Conservation (phyloP, 139 green algal genomes). For the Limnomonas spitsbergensis region DNA sequence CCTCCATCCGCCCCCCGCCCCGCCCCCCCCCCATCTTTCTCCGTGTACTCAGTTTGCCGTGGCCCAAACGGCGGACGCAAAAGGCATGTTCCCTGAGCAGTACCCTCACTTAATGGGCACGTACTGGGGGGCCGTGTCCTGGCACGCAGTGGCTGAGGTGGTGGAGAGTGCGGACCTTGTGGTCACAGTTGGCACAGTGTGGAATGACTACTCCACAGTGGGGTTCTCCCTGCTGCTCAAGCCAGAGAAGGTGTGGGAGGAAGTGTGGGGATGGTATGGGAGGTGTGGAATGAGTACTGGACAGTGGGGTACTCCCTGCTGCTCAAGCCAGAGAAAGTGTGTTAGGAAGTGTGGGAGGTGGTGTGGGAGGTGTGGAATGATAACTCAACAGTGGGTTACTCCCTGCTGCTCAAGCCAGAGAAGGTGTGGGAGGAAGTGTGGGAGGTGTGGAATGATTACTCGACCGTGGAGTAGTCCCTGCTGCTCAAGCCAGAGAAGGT, state of each 20-base stretch:
- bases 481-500: no score
- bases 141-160: conserved; percentile 36
- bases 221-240: conserved; percentile 70
- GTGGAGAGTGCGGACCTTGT: conserved; percentile 62
- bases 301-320: no score
- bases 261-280: no score
- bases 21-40: not conserved
- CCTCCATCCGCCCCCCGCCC: not conserved
- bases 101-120: conserved; percentile 67
- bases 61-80: conserved; percentile 66
- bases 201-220: conserved; percentile 69
- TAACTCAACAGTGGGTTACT: no score
- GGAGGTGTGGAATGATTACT: no score
- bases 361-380: no score
- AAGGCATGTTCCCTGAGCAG: conserved; percentile 72
- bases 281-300: no score
- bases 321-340: no score
- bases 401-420: no score
- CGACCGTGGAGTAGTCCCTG: no score
- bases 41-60: not conserved
- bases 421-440: no score
- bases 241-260: conserved; percentile 53
- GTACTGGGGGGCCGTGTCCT: conserved; percentile 51
- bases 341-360: no score
- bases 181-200: conserved; percentile 26